Percentiles rank a stretch among this genome's conserved stretches.
Evolutionary conservation across 2,329 filamentous ascomycete genomes (phyloP).

Genomic region (Coccinonectria pachysandricola): DNA sequence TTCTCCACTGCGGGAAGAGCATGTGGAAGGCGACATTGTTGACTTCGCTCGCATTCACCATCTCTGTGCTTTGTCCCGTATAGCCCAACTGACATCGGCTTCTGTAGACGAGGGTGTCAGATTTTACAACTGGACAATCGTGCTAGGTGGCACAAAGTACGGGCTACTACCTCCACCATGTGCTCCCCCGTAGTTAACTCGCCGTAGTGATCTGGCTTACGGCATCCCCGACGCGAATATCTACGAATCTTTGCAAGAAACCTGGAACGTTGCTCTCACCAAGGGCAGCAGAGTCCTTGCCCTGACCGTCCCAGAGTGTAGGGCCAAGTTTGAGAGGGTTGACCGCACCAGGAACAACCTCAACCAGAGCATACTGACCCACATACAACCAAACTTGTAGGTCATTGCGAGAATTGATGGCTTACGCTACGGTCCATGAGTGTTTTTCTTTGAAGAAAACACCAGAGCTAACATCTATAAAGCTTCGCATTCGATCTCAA

Average conservation of each 20-base stretch:
- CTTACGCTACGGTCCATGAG: not conserved
- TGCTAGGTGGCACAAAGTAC: slow-evolving; percentile 55
- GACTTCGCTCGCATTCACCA: not conserved
- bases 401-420: slow-evolving; percentile 10
- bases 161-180: slow-evolving; percentile 6
- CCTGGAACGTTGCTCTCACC: slow-evolving; percentile 40
- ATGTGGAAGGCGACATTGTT: too few species aligned
- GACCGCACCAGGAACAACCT: slow-evolving; percentile 31
- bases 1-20: too few species aligned
- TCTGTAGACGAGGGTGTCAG: slow-evolving; percentile 10
- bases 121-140: slow-evolving; percentile 48
- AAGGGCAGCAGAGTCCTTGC: slow-evolving; percentile 48
- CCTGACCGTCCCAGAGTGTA: slow-evolving; percentile 50
- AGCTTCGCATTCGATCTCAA: slow-evolving; percentile 49
- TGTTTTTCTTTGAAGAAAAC: too few species aligned
- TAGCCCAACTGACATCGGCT: slow-evolving; percentile 1
- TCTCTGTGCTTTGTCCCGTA: not conserved
- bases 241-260: slow-evolving; percentile 35
- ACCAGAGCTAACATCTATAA: slow-evolving; percentile 11
- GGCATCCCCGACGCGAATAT: slow-evolving; percentile 30
- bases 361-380: slow-evolving; percentile 42
- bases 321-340: slow-evolving; percentile 18
- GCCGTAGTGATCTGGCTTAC: slow-evolving; percentile 40
- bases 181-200: not conserved
- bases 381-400: slow-evolving; percentile 42